Evolutionary conservation across 306 rosid genomes (phyloP).

Genomic region (Inga oerstediana): DNA sequence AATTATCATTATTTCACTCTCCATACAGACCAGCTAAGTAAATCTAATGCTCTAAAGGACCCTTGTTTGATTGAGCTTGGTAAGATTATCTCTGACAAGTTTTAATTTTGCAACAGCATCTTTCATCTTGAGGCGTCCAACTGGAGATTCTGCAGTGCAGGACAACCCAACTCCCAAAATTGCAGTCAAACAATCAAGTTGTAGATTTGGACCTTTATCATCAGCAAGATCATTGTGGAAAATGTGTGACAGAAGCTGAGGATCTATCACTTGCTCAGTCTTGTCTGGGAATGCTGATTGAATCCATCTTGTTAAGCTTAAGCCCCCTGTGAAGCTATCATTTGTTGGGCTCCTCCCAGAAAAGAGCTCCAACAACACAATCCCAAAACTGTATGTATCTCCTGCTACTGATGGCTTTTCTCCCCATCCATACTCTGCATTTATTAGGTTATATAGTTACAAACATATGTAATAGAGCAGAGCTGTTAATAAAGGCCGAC

Average conservation of each 20-base stretch:
- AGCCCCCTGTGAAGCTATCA: slow-evolving; percentile 53
- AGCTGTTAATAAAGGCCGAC: too few species aligned
- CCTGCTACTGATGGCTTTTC: slow-evolving; percentile 62
- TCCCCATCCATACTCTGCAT: slow-evolving; percentile 74
- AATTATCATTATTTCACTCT: too few species aligned
- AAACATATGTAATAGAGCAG: background rate
- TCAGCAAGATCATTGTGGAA: slow-evolving; percentile 9
- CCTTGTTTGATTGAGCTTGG: background rate
- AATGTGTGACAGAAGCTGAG: slow-evolving; percentile 41
- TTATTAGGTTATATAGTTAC: background rate
- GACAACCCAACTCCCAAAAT: slow-evolving; percentile 55
- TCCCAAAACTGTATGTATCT: slow-evolving; percentile 79
- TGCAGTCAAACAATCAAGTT: slow-evolving; percentile 42
- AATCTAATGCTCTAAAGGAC: too few species aligned
- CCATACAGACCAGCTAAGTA: too few species aligned
- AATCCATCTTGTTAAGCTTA: slow-evolving; percentile 56
- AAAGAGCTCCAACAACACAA: slow-evolving; percentile 62
- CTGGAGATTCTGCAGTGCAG: slow-evolving; percentile 49
- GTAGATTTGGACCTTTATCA: slow-evolving; percentile 25
- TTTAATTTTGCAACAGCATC: slow-evolving; percentile 50
- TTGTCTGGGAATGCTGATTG: slow-evolving; percentile 46
- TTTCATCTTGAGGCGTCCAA: slow-evolving; percentile 54
- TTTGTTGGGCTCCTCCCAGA: slow-evolving; percentile 64
- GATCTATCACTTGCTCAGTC: slow-evolving; percentile 44
- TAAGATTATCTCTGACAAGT: slow-evolving; percentile 44